Conservation (phyloP, 1,284 basidiomycete genomes). For the Marasmius tenuissimus region DNA sequence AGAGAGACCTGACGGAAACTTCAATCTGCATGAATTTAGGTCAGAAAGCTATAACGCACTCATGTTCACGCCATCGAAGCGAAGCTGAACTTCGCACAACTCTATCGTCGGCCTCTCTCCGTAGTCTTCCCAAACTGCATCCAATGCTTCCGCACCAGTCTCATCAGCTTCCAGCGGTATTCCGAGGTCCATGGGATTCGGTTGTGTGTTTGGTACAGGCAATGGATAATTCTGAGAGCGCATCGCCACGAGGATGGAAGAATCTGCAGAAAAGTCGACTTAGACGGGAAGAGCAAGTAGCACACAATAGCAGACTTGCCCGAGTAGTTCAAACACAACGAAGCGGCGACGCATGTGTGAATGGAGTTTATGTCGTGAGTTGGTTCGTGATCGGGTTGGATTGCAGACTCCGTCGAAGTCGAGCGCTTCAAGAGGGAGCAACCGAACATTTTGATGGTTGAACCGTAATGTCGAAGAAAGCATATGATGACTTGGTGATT, state of each 20-base stretch:
- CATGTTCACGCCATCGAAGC: conserved; percentile 42
- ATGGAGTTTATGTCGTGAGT: conserved; percentile 41
- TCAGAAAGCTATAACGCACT: conserved; percentile 32
- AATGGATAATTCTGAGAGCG: conserved; percentile 50
- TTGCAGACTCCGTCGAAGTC: conserved; percentile 31
- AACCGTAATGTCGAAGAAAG: conserved; percentile 43
- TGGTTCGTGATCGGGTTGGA: conserved; percentile 25
- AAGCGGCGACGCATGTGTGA: conserved; percentile 55
- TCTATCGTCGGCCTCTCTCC: conserved; percentile 64
- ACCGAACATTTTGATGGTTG: conserved; percentile 42
- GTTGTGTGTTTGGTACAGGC: conserved; percentile 22
- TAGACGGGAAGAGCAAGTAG: not conserved
- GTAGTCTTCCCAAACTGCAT: conserved; percentile 53
- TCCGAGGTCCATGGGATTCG: conserved; percentile 45
- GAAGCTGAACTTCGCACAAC: conserved; percentile 57
- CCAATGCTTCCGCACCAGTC: conserved; percentile 29
- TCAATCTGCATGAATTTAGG: conserved; percentile 1
- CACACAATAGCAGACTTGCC: conserved; percentile 36
- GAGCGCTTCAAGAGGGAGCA: conserved; percentile 45
- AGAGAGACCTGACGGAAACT: conserved; percentile 16
- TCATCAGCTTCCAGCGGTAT: conserved; percentile 38
- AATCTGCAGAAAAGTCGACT: conserved; percentile 37
- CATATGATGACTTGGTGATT: conserved; percentile 50
- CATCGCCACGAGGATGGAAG: conserved; percentile 63
- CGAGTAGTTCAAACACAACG: conserved; percentile 64